These are phyloP conservation scores for Cladosporium phlei DNA, from an alignment of 2,329 filamentous ascomycete species.

Conservation along the genomic window DNA sequence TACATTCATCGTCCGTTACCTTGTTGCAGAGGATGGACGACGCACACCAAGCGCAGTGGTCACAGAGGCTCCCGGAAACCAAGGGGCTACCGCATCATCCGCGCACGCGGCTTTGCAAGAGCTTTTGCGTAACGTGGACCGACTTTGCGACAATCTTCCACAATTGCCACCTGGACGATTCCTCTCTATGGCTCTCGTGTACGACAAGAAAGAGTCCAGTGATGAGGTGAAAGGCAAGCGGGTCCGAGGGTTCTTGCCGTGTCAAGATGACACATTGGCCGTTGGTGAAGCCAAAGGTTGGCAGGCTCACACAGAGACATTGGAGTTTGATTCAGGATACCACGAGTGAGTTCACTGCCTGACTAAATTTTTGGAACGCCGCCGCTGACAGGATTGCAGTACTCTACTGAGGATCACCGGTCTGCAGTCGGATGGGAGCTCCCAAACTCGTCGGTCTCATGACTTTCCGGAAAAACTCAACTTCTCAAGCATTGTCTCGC, in stretches of 20 bases:
- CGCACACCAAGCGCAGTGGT: not conserved
- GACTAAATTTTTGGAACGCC: not conserved
- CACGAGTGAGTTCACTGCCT: slow-evolving; percentile 33
- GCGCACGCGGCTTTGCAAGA: slow-evolving; percentile 40
- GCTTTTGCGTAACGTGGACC: slow-evolving; percentile 40
- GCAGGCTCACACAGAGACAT: slow-evolving; percentile 33
- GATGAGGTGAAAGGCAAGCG: slow-evolving; percentile 30
- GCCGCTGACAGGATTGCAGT: slow-evolving; percentile 16
- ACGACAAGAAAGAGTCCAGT: slow-evolving; percentile 36
- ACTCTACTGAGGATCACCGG: slow-evolving; percentile 19
- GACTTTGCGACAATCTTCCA: slow-evolving; percentile 36
- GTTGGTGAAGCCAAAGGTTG: slow-evolving; percentile 38
- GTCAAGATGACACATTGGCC: slow-evolving; percentile 27
- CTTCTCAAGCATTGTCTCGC: not conserved
- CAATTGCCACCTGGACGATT: slow-evolving; percentile 38
- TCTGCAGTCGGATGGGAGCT: not conserved
- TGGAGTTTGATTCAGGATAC: slow-evolving; percentile 35
- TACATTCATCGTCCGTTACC: slow-evolving; percentile 46
- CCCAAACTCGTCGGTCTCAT: not conserved
- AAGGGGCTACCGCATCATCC: slow-evolving; percentile 35
- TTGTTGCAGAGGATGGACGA: slow-evolving; percentile 1
- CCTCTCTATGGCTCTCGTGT: slow-evolving; percentile 43
- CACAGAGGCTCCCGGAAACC: slow-evolving; percentile 19
- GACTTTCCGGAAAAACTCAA: not conserved
- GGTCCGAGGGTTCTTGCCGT: slow-evolving; percentile 37